Evolutionary conservation across 345 rosid species (phyloP).

Genomic region (Zanthoxylum bungeanum): DNA sequence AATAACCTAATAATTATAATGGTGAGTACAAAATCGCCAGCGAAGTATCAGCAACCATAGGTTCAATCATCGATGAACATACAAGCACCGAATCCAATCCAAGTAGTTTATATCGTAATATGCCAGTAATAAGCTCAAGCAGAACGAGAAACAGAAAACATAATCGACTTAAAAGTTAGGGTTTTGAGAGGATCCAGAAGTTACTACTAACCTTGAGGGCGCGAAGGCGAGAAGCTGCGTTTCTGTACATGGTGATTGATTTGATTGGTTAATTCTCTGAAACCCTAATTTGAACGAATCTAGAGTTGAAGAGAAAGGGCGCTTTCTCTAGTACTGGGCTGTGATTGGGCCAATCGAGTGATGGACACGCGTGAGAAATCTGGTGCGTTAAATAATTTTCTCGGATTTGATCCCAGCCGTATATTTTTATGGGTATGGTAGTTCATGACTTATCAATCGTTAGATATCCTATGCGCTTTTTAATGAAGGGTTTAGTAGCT

Average conservation of each 20-base stretch:
- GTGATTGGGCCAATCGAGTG: background rate
- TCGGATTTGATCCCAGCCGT: slow-evolving; percentile 3
- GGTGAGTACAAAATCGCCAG: slow-evolving; percentile 9
- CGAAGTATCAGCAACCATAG: background rate
- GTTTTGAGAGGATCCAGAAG: background rate
- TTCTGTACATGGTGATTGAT: slow-evolving; percentile 43
- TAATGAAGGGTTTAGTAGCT: too few relatives aligned
- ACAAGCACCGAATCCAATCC: slow-evolving; percentile 2
- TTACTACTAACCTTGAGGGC: slow-evolving; percentile 43
- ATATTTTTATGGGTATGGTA: too few relatives aligned
- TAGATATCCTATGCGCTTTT: too few relatives aligned
- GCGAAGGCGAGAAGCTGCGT: slow-evolving; percentile 49
- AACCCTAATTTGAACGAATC: slow-evolving; percentile 13
- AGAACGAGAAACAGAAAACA: background rate
- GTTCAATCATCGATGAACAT: background rate
- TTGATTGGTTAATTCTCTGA: background rate
- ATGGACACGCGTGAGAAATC: slow-evolving; percentile 1
- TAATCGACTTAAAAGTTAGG: background rate
- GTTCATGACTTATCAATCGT: too few relatives aligned
- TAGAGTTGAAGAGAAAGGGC: background rate
- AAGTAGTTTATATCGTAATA: background rate
- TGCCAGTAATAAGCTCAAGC: background rate
- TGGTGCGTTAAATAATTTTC: background rate
- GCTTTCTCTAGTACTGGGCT: background rate
- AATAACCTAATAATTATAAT: background rate